Percentiles rank a stretch among this genome's conserved stretches.
phyloP scores from a whole-genome alignment of 1,139 yeast genomes.

The Arxiozyma slooffiae region DNA sequence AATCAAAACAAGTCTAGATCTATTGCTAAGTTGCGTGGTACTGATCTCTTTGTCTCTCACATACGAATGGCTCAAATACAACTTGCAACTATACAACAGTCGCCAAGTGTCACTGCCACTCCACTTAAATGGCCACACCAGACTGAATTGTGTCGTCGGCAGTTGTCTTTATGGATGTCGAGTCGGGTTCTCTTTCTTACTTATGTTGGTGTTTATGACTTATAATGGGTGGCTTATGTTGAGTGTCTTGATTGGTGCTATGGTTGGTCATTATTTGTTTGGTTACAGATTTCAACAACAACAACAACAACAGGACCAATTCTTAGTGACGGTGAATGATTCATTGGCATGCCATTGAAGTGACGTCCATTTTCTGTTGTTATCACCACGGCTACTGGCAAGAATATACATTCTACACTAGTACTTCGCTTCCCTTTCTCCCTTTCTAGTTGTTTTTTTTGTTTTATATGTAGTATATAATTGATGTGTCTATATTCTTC shows the following conservation, averaged over 20 bases:
- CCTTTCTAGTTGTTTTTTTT: background rate
- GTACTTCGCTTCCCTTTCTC: background rate
- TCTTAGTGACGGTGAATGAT: slow-evolving; percentile 1
- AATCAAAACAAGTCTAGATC: slow-evolving; percentile 42
- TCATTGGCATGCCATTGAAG: slow-evolving; percentile 23
- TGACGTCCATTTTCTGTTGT: too few relatives aligned
- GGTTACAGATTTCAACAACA: background rate
- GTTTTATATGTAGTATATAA: background rate
- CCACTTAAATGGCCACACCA: background rate
- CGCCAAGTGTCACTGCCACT: background rate
- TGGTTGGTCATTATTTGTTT: slow-evolving; percentile 43
- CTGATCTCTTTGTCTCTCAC: slow-evolving; percentile 44
- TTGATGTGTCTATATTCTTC: too few relatives aligned
- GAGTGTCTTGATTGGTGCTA: slow-evolving; percentile 62
- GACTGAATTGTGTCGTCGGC: slow-evolving; percentile 13
- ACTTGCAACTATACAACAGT: slow-evolving; percentile 11
- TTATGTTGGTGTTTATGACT: slow-evolving; percentile 78
- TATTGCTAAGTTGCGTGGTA: slow-evolving; percentile 44
- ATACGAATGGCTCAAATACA: slow-evolving; percentile 49
- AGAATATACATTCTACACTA: background rate
- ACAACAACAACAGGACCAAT: slow-evolving; percentile 5
- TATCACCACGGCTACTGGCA: background rate
- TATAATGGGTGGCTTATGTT: slow-evolving; percentile 78
- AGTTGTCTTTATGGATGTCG: slow-evolving; percentile 54
- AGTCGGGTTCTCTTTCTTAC: slow-evolving; percentile 65